A percentile compares a stretch with the other conserved stretches of the same genome.
Conservation (phyloP, 1,284 basidiomycete species). For the Exobasidium rhododendri region DNA sequence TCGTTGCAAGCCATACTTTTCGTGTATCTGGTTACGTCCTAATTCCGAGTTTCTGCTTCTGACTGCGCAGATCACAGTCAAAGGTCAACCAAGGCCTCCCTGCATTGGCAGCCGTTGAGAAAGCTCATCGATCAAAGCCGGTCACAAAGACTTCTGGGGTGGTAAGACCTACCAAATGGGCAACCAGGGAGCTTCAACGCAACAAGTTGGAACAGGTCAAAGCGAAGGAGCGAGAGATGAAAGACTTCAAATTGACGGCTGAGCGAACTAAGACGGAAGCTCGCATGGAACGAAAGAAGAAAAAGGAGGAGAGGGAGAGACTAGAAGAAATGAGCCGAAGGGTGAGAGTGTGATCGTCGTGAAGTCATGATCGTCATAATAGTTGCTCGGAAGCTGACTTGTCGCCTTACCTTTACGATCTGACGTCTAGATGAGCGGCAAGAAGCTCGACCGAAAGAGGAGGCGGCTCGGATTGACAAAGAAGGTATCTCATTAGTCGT, state of each 20-base stretch:
- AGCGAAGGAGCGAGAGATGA: constrained; percentile 36
- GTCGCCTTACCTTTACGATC: neutral
- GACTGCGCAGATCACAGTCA: too few relatives aligned
- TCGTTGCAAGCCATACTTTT: too few relatives aligned
- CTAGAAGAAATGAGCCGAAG: constrained; percentile 37
- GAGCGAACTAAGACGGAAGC: constrained; percentile 28
- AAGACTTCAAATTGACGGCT: constrained; percentile 29
- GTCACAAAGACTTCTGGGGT: neutral
- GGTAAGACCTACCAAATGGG: constrained; percentile 19
- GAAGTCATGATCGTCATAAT: too few relatives aligned
- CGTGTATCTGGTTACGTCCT: too few relatives aligned
- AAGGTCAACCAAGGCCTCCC: too few relatives aligned
- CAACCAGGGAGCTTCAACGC: constrained; percentile 32
- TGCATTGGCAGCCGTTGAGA: neutral
- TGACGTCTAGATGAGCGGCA: constrained; percentile 33
- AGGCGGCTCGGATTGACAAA: constrained; percentile 37
- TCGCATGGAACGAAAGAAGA: constrained; percentile 34
- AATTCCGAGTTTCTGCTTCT: too few relatives aligned
- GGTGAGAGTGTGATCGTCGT: too few relatives aligned
- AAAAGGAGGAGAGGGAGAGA: constrained; percentile 36
- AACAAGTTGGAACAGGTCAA: constrained; percentile 36
- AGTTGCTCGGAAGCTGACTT: neutral
- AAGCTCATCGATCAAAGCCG: neutral
- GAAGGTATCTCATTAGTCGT: constrained; percentile 30
- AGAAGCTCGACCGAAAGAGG: constrained; percentile 34